Evolutionary conservation across 768 basidiomycete genomes (phyloP).

Genomic region (Trametes cingulata): DNA sequence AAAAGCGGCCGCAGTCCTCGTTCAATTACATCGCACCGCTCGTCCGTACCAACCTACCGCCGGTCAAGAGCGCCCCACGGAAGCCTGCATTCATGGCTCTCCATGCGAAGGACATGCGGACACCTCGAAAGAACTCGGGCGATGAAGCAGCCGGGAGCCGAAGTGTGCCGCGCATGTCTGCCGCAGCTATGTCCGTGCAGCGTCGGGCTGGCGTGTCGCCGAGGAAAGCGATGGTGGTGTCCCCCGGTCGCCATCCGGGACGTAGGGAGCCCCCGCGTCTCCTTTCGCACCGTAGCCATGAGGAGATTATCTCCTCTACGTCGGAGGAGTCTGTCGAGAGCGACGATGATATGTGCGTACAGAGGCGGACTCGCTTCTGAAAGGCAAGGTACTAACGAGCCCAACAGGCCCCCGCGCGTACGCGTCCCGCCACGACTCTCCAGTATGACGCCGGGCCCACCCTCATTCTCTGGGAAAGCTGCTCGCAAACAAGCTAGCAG

Average conservation of each 20-base stretch:
- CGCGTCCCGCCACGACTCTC: neutral
- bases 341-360: neutral
- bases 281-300: too few relatives aligned
- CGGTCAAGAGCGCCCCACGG: neutral
- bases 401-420: neutral
- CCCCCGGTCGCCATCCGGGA: neutral
- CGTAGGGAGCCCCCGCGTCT: neutral
- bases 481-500: neutral
- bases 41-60: neutral
- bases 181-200: constrained; percentile 14
- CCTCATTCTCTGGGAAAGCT: neutral
- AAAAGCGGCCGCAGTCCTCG: constrained; percentile 2
- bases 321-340: neutral
- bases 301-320: neutral
- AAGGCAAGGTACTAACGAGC: neutral
- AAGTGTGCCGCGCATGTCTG: neutral
- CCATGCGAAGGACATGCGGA: neutral
- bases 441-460: neutral
- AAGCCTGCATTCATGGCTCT: neutral
- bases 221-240: neutral
- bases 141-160: neutral
- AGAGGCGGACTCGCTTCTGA: neutral
- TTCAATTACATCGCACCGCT: constrained; percentile 15
- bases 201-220: constrained; percentile 5
- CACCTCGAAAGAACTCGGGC: neutral